Evolutionary conservation across 352 stramenopile species (phyloP), one percentile per base, ranked within the genome.

Genomic region (Globisporangium irregulare): DNA sequence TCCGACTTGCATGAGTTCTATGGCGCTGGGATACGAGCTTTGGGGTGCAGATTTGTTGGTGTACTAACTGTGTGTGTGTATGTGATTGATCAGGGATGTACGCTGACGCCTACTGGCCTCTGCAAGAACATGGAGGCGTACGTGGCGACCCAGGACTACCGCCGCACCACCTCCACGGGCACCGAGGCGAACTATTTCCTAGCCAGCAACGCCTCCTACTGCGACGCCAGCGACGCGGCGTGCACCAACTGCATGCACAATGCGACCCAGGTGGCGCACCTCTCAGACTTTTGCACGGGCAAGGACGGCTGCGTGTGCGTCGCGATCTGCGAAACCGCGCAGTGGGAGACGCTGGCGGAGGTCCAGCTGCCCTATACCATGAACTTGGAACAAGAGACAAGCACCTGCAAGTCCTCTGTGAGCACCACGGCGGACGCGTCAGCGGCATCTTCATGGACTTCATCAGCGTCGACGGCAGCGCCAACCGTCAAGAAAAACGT

Each of bases 231-330:
- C 24, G 74, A 80, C 59, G 7, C 27, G 6, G 25, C 29, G 10
- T 80, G 74, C 48, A 27, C 38, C 10, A 62, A 14, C 3, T 80
- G 74, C 27, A 18, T 61, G 18, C 27, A 41, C 7, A 41, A 38
- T 14, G 24, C 8, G 20, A 61, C 68, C 10, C n/a, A 29, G 0
- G 6, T 7, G 25, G 46, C 56, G 9, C 41, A 41, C 10, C 54
- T 73, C 20, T 80, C 73, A 22, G 60, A 57, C 41, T 70, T 70
- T 29, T 84, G 77, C 59, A 41, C 60, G 20, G 74, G 77, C 38
- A 8, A 15, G 4, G 48, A 53, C 1, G 70, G 59, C 22, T 90
- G 81, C 50, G 68, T 90, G 9, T 81, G 71, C 36, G 43, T 84
- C 5, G 55, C 72, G 6, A 68, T 68, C 51, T 90, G 81, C 34